These are phyloP conservation scores for Polygonum maritimum DNA, from an alignment of 148 eudicot genomes.

Conservation along the genomic window DNA sequence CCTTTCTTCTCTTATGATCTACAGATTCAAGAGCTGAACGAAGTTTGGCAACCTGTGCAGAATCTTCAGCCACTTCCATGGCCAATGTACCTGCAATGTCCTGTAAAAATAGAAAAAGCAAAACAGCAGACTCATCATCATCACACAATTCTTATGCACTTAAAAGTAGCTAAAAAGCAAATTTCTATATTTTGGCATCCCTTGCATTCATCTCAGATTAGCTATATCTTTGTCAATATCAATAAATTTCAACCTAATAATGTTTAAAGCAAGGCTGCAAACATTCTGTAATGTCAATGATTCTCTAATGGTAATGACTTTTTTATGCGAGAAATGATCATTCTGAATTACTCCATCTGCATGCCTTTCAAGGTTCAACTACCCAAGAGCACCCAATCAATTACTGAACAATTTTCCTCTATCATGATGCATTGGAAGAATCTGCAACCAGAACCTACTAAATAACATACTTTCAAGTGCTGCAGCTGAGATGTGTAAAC, in stretches of 20 bases:
- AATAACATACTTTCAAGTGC: conserved; percentile 66
- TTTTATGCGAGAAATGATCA: neutral
- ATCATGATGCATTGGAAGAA: neutral
- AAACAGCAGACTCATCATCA: neutral
- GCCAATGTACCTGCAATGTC: conserved; percentile 97
- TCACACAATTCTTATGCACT: neutral
- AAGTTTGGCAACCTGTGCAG: conserved; percentile 77
- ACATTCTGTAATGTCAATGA: neutral
- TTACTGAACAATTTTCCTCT: neutral
- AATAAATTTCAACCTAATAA: neutral
- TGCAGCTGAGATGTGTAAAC: conserved; percentile 82
- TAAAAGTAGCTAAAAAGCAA: neutral
- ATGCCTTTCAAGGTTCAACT: neutral
- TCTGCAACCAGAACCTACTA: neutral
- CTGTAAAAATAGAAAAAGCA: conserved; percentile 28
- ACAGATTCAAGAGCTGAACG: conserved; percentile 98
- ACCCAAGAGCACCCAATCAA: neutral
- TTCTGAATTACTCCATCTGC: neutral
- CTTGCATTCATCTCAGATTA: neutral
- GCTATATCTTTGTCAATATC: neutral
- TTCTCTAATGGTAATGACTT: neutral
- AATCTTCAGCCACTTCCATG: conserved; percentile 73
- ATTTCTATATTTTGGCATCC: neutral
- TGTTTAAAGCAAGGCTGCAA: neutral
- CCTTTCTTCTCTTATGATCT: conserved; percentile 98